These are phyloP conservation scores for Amauroascus verrucosus DNA, from an alignment of 2,329 filamentous ascomycete species.

Conservation along the genomic window DNA sequence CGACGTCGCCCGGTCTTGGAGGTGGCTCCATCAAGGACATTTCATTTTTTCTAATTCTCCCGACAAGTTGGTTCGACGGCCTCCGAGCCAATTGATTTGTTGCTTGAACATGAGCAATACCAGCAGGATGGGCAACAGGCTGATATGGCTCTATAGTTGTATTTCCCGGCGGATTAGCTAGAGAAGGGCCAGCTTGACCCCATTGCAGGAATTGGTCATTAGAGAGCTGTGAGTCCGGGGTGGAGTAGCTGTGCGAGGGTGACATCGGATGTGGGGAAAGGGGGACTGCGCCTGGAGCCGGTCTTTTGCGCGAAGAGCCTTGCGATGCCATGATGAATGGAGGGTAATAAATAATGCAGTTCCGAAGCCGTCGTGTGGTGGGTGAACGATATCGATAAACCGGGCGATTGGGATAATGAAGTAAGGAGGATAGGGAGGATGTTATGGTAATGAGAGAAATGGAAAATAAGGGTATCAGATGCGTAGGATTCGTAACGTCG, in stretches of 20 bases:
- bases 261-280: constrained; percentile 47
- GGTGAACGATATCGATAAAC: neutral
- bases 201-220: constrained; percentile 47
- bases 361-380: neutral
- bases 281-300: constrained; percentile 62
- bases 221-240: constrained; percentile 32
- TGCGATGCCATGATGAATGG: constrained; percentile 30
- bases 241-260: constrained; percentile 39
- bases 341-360: neutral
- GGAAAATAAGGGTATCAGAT: constrained; percentile 1
- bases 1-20: constrained; percentile 29
- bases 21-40: constrained; percentile 24
- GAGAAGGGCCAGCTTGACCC: constrained; percentile 32
- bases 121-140: constrained; percentile 27
- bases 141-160: constrained; percentile 36
- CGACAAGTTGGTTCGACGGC: constrained; percentile 32
- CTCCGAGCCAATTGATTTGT: constrained; percentile 37
- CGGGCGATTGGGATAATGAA: neutral
- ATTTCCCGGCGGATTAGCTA: constrained; percentile 16
- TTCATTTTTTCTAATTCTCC: constrained; percentile 31
- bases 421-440: neutral
- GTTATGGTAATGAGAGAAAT: neutral
- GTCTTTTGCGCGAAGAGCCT: constrained; percentile 53
- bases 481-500: constrained; percentile 5
- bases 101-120: constrained; percentile 39